Conservation (phyloP, 306 rosid species). For the Hylodesmum podocarpum region DNA sequence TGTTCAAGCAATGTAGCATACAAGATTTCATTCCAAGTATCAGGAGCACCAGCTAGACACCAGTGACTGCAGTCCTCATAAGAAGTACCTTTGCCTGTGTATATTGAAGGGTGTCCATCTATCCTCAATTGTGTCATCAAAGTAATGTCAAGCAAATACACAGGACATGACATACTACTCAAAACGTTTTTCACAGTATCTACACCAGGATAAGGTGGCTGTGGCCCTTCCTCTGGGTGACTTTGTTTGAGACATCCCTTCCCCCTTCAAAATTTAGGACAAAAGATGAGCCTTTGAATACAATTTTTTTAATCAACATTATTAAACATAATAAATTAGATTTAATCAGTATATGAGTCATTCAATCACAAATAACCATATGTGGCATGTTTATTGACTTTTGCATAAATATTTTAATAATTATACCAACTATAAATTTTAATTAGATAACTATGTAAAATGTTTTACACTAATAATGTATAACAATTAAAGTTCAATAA, state of each 20-base stretch:
- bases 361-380: too few species aligned
- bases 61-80: constrained; percentile 69
- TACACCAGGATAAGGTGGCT: constrained; percentile 43
- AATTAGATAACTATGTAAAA: too few species aligned
- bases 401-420: too few species aligned
- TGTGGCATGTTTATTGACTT: too few species aligned
- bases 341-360: too few species aligned
- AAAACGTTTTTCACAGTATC: constrained; percentile 47
- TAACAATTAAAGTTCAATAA: too few species aligned
- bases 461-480: too few species aligned
- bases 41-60: constrained; percentile 82
- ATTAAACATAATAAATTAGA: background rate
- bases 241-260: constrained; percentile 38
- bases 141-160: constrained; percentile 61
- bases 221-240: constrained; percentile 42
- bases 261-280: constrained; percentile 26
- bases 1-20: constrained; percentile 44
- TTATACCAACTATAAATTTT: too few species aligned
- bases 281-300: background rate
- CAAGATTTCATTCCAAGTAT: constrained; percentile 67
- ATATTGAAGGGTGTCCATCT: constrained; percentile 78
- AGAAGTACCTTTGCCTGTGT: constrained; percentile 41
- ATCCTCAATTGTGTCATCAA: constrained; percentile 62
- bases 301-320: background rate
- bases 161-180: constrained; percentile 38